Evolutionary conservation across 805 yeast species (phyloP), one percentile per base, ranked within the genome.

Genomic region (Wickerhamiella kurtzmanii): DNA sequence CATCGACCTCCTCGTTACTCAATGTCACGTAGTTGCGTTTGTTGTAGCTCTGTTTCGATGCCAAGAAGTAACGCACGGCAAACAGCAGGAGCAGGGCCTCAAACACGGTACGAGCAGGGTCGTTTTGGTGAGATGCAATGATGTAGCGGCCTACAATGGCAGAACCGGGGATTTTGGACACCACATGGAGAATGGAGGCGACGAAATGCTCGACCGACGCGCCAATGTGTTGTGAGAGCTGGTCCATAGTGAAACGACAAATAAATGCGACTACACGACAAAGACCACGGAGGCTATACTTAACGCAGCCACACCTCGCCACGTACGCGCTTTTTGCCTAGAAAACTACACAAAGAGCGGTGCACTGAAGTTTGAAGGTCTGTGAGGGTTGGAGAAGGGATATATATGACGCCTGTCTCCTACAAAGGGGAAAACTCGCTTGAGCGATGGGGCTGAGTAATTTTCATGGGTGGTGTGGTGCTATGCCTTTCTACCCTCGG

Each of bases 61-160:
- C 84, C 56, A 64, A 62, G 76, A 89, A 87, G 66, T 92, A 92
- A 54, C 82, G 73, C 50, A 87, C 68, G 2, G 95, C 97, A 63
- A 88, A 82, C 13, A 87, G 61, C 32, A 87, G 75, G 56, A 92
- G 70, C 16, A 79, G 69, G 35, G 82, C 63, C 65, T 92, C 98
- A 46, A 92, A 70, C 5, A 85, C 59, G 0, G 97, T 83, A 57
- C 98, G 76, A 50, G 86, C 73, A 1, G 98, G 98, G 63, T 92
- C 98, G 64, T 92, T 77, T 62, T 86, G 87, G 62, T 88, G 88
- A 2, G 96, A 86, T 11, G 87, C 79, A 53, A 72, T 73, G 58
- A 92, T 80, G 64, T 92, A 92, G 48, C 87, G 62, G 47, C 61
- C 57, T 17, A 66, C 50, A 35, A 66, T 61, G 11, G 60, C 50